Base-by-base conservation (phyloP, 2,329 filamentous ascomycete genomes). In the Beauveria sp. region DNA sequence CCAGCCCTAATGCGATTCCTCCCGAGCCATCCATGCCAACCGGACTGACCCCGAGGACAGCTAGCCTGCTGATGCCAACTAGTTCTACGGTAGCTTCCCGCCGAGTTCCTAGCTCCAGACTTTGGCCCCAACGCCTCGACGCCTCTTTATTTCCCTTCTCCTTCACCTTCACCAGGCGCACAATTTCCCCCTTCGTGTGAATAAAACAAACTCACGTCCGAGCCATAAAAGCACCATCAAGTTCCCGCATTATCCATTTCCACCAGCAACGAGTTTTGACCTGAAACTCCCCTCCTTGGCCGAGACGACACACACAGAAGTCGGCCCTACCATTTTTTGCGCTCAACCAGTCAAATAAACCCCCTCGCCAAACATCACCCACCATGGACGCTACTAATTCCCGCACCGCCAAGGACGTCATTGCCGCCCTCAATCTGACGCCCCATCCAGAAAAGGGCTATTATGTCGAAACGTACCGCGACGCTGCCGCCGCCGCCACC, bases 361-460 rank as follows among this genome's bases (percentile, higher is more conserved):
- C 7, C 3, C 18, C 16, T 30, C 24, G 3, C 30, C 50, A 50
- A 18, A 51, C 42, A 40, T 38, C n/a, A 16, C 43, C 40, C 60
- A 58, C 42, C 54, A 58, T 57, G 49, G 45, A 49, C 42, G 42
- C 53, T 45, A 26, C 40, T n/a, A 50, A 50, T n/a, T 56, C 60
- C 49, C 77, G 69, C 65, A 71, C 74, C 16, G 77, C 78, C 0
- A 67, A 77, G 42, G 74, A 80, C 24, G 70, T 82, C 54, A 76
- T 82, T 55, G 65, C 70, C 7, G 67, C 70, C 22, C 74, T 82
- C 2, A 70, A 73, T 22, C 73, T 82, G 8, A 58, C 67, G 3
- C 75, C 78, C 8, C 76, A 81, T 54, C 71, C 72, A 1, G 80
- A 83, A 61, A 81, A 80, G 51, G 80, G 80, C 20, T 81, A 74